A percentile compares a stretch with the other conserved stretches of the same genome.
Evolutionary conservation across 2,329 filamentous ascomycete species (phyloP).

Genomic region (Clarireedia hainanense): DNA sequence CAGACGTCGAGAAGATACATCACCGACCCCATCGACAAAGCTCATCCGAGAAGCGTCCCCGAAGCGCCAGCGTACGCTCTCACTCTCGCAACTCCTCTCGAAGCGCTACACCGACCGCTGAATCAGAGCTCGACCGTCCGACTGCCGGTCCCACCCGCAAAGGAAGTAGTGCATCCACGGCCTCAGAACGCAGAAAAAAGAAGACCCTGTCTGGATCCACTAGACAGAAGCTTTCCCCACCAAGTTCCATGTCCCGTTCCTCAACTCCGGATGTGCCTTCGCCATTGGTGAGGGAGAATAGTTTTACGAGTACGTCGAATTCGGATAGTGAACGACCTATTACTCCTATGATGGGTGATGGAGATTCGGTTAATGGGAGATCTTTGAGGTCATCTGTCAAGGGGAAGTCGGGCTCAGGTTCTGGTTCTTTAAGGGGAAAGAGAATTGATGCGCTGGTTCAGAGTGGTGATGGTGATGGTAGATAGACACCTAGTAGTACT

Average conservation of each 20-base stretch:
- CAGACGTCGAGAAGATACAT: conserved; percentile 28
- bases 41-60: conserved; percentile 16
- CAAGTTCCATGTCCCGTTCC: conserved; percentile 19
- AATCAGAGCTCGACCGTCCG: conserved; percentile 22
- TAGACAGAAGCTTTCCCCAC: conserved; percentile 21
- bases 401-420: background rate
- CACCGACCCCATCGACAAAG: conserved; percentile 21
- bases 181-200: conserved; percentile 24
- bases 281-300: conserved; percentile 26
- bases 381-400: conserved; percentile 5
- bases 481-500: background rate
- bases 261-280: conserved; percentile 26
- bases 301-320: conserved; percentile 25
- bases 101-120: conserved; percentile 28
- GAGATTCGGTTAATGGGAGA: conserved; percentile 10
- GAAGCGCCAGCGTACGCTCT: conserved; percentile 26
- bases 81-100: conserved; percentile 30
- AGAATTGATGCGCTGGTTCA: background rate
- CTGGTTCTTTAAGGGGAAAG: background rate
- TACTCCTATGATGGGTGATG: conserved; percentile 17
- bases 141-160: conserved; percentile 15
- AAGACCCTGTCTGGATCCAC: conserved; percentile 17
- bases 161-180: conserved; percentile 24
- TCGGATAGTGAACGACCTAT: conserved; percentile 24
- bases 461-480: background rate